Evolutionary conservation across 176 grass and related monocot species (phyloP).

Genomic region (Bolboschoenus planiculmis): DNA sequence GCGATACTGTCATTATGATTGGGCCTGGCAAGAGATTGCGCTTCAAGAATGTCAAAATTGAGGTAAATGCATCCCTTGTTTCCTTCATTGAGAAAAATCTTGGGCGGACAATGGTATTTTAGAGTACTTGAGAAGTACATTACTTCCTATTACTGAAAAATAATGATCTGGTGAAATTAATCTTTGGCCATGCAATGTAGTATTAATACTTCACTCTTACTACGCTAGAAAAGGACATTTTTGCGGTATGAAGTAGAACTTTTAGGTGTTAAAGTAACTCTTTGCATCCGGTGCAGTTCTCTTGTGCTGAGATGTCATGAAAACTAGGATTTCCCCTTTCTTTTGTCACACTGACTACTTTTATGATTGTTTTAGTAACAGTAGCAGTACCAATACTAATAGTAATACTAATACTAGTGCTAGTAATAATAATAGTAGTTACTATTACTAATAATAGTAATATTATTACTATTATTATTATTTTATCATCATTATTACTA

Average conservation of each 20-base stretch:
- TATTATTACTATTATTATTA: too few species aligned
- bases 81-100: neutral
- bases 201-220: neutral
- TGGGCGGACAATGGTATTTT: neutral
- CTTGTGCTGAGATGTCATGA: too few species aligned
- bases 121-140: neutral
- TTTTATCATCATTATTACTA: too few species aligned
- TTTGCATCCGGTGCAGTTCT: neutral
- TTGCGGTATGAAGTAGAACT: neutral
- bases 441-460: too few species aligned
- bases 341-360: neutral
- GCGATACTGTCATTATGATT: constrained; percentile 60
- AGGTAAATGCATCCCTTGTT: constrained; percentile 40
- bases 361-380: neutral
- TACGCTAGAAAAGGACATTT: neutral
- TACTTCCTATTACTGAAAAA: neutral
- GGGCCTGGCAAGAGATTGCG: constrained; percentile 68
- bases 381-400: too few species aligned
- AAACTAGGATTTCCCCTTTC: too few species aligned
- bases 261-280: neutral
- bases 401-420: too few species aligned
- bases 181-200: neutral
- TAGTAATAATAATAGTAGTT: too few species aligned
- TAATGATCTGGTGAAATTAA: too few species aligned
- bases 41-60: constrained; percentile 99